Base-by-base conservation (phyloP, 495 filamentous ascomycete species). In the Hyaloscypha finlandica region DNA sequence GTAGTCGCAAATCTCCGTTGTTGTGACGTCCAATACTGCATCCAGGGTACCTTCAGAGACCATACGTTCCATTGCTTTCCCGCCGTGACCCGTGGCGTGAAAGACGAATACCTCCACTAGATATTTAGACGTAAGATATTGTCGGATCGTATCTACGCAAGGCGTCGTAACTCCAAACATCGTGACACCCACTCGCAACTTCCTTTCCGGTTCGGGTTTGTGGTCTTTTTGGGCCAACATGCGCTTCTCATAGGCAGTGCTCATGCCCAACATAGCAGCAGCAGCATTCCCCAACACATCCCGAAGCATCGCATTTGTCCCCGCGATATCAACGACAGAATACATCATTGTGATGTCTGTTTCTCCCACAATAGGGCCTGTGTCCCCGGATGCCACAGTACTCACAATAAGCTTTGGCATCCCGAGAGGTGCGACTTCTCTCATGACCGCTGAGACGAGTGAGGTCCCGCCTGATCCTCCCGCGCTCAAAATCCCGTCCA, bases 81-180 rank as follows among this genome's bases (percentile, higher is more conserved):
- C 89, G 4, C 89, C 89, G 20, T 82, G 77, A 2, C 89, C 89
- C 0, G 89, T 91, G 8, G 88, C 87, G 67, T 91, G 89, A 70
- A 91, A 91, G 12, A 89, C 79, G 65, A 85, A 88, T 11, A 85
- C 79, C 68, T 91, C 89, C 64, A 80, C 79, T 0, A 66, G 68
- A 35, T 59, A 33, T 2, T 76, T 61, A 0, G 22, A 14, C 48
- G 83, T 81, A 1, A 90, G 73, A 60, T 78, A 73, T 6, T 74
- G 53, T 1, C 84, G 79, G 5, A 85, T 80, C 3, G 65, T 67
- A 55, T 84, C 81, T 0, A 86, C 89, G 11, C 80, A 82, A 0
- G 87, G 86, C 0, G 88, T 91, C 1, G 89, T 92, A 9, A 92
- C 88, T 9, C 89, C 89, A 70, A 91, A 92, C 89, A 91, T 91